A percentile compares a stretch with the other conserved stretches of the same genome.
Conservation (phyloP, 306 rosid genomes). For the Cucurbita moschata region DNA sequence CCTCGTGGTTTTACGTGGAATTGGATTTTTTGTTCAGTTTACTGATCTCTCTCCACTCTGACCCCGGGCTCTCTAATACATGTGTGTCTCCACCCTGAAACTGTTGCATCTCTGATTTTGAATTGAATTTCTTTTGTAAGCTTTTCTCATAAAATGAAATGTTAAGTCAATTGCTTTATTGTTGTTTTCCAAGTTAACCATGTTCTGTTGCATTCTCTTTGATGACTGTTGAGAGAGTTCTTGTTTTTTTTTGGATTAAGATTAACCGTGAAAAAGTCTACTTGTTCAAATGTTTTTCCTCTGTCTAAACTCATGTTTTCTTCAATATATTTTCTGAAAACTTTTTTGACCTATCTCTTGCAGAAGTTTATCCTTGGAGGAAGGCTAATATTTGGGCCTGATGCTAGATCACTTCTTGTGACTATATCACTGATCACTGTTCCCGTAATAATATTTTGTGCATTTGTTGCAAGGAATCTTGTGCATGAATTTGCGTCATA, state of each 20-base stretch:
- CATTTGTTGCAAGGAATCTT: constrained; percentile 74
- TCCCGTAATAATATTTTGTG: constrained; percentile 66
- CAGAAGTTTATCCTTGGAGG: constrained; percentile 86
- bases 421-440: constrained; percentile 54
- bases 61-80: neutral
- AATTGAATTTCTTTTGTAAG: neutral
- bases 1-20: neutral
- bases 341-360: constrained; percentile 6
- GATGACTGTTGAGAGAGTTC: neutral
- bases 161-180: neutral
- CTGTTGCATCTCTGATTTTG: neutral
- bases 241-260: neutral
- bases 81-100: neutral
- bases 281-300: neutral
- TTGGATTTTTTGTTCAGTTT: neutral
- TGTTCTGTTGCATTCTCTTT: neutral
- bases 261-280: neutral
- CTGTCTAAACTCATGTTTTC: neutral
- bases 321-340: neutral
- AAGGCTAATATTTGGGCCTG: constrained; percentile 84
- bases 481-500: constrained; percentile 51
- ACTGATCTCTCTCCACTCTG: neutral
- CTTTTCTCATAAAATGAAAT: neutral
- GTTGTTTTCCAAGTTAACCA: neutral
- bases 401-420: constrained; percentile 67